These are phyloP conservation scores for Lasiosphaeria hispida DNA, from an alignment of 495 filamentous ascomycete genomes.

Conservation along the genomic window DNA sequence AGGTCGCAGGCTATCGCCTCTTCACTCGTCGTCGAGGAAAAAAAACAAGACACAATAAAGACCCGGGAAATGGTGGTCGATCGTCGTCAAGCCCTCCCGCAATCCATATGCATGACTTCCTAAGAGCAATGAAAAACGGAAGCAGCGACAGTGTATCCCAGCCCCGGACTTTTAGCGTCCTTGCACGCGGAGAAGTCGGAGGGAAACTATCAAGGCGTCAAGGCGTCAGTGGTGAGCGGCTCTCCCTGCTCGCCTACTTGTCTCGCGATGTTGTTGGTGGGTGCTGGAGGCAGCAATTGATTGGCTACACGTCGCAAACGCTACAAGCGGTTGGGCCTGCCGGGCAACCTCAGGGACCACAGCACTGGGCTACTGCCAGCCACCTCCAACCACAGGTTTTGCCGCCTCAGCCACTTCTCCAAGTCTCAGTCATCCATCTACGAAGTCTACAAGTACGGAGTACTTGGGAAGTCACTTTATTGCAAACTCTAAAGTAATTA, in stretches of 20 bases:
- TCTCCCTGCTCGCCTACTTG: constrained; percentile 13
- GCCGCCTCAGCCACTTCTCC: constrained; percentile 4
- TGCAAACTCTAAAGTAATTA: too few species aligned
- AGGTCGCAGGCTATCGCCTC: not conserved
- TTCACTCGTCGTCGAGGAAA: not conserved
- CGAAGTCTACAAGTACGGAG: too few species aligned
- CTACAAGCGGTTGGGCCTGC: constrained; percentile 22
- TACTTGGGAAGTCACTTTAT: too few species aligned
- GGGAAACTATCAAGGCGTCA: constrained; percentile 19
- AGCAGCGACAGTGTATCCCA: constrained; percentile 12
- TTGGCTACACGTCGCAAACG: constrained; percentile 25
- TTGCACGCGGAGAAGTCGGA: not conserved
- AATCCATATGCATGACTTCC: constrained; percentile 17
- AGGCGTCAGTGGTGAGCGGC: constrained; percentile 16
- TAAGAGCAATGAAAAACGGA: constrained; percentile 10
- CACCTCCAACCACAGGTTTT: constrained; percentile 21
- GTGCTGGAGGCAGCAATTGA: constrained; percentile 19
- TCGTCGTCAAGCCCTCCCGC: constrained; percentile 7
- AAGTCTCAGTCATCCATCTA: not conserved
- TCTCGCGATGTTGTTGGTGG: constrained; percentile 37
- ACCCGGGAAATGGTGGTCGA: not conserved
- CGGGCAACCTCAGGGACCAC: constrained; percentile 20
- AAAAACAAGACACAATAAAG: constrained; percentile 2
- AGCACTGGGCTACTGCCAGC: constrained; percentile 5
- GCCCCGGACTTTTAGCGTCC: constrained; percentile 4